Evolutionary conservation across 139 green algal species (phyloP), one percentile per base, ranked within the genome.

Genomic region (Chlamydomonas schloesseri): DNA sequence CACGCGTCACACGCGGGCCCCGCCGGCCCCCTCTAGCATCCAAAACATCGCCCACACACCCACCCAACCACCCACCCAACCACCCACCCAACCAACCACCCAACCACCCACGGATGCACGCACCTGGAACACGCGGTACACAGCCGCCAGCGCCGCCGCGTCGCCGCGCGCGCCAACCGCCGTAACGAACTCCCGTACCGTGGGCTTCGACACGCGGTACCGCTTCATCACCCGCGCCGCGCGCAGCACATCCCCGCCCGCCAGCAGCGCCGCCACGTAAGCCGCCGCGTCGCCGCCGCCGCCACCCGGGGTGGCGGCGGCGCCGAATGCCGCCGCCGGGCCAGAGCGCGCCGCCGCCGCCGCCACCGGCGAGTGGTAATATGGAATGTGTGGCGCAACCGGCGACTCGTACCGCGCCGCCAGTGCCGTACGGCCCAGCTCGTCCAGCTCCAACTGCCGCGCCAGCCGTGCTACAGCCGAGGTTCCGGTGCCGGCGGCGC

Each of bases 101-200:
- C 5, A 23, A 6, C 55, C 13, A 62, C 55, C 55, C 55, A 24
- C 55, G 42, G 6, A 50, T 8, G 42, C 42, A 50, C 60, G 24
- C 60, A 83, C 82, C 82, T 83, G 72, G 77, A 89, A 91, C 42
- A 81, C 53, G 0, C 88, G 46, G 36, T 90, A 91, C 37, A 90
- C 82, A n/a, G 88, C 83, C 29, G 78, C 67, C 75, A 91, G 87
- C 23, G 73, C 70, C 42, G 68, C 83, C 31, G 62, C 29, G 73
- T 93, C 91, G 23, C 88, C 86, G 37, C 28, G 26, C 23, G 42
- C 80, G 29, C 77, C 91, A 10, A 90, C 91, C 46, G 88, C 91
- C 26, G 85, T 46, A 28, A 93, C 73, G 57, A 92, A 89, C 24
- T 83, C 82, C 42, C 84, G 60, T 0, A 73, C 60, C 10, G 76